These are phyloP conservation scores for Chlorella sp. DNA, from an alignment of 139 green algal genomes.

Conservation along the genomic window DNA sequence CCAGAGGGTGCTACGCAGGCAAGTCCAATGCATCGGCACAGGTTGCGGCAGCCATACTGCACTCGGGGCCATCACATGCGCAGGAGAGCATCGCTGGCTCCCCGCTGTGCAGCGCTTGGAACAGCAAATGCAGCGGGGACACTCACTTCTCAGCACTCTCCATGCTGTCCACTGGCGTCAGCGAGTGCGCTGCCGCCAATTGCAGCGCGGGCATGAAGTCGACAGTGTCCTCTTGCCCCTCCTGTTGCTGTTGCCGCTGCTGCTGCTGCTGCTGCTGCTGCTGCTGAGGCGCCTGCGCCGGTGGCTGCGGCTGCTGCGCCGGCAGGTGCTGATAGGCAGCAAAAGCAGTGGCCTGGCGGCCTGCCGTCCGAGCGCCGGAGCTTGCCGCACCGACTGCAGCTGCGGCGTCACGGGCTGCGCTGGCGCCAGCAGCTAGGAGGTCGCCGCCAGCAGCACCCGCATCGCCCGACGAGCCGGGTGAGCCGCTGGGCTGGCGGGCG, in stretches of 20 bases:
- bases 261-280: neutral
- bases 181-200: neutral
- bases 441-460: no score
- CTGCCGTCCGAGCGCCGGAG: neutral
- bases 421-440: neutral
- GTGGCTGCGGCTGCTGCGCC: neutral
- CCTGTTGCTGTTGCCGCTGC: neutral
- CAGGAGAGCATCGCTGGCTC: no score
- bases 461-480: neutral
- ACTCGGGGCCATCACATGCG: no score
- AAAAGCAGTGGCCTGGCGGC: neutral
- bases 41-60: no score
- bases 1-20: no score
- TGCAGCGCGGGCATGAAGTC: conserved; percentile 18
- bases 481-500: conserved; percentile 1
- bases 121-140: neutral
- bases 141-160: conserved; percentile 47
- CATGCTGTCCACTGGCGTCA: conserved; percentile 17
- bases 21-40: no score
- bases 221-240: neutral
- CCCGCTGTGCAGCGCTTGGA: no score
- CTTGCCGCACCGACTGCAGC: no score
- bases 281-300: conserved; percentile 19
- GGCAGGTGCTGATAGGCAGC: neutral
- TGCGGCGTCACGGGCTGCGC: neutral